Evolutionary conservation across 2,329 filamentous ascomycete genomes (phyloP).

Genomic region (Phialophora tarda): DNA sequence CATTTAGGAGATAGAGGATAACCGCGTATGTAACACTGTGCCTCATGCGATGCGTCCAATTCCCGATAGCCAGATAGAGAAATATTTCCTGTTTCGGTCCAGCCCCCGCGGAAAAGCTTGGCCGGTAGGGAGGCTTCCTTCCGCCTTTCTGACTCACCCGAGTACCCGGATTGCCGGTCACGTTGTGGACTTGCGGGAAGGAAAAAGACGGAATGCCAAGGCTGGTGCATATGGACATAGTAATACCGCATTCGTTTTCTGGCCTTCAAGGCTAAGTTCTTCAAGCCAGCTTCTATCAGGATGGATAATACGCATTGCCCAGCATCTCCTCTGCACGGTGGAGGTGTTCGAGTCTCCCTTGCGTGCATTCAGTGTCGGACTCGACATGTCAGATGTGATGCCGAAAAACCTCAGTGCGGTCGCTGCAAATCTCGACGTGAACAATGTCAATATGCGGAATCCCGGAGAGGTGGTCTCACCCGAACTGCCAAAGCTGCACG

Average conservation of each 20-base stretch:
- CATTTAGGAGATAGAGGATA: not conserved
- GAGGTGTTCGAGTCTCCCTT: slow-evolving; percentile 16
- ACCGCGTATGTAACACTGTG: not conserved
- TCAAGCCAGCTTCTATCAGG: not conserved
- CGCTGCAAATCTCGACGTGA: slow-evolving; percentile 52
- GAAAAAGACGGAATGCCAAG: not conserved
- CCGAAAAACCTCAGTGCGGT: slow-evolving; percentile 50
- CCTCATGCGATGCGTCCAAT: not conserved
- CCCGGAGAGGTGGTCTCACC: slow-evolving; percentile 50
- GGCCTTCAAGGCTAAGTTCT: not conserved
- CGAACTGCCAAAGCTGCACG: slow-evolving; percentile 33
- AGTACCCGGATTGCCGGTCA: slow-evolving; percentile 4
- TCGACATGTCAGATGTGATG: slow-evolving; percentile 56
- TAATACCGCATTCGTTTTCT: not conserved
- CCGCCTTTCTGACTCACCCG: not conserved
- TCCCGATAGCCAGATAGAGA: not conserved
- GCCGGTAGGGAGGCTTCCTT: too few relatives aligned
- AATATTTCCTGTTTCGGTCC: not conserved
- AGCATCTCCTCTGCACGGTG: not conserved
- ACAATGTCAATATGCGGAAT: slow-evolving; percentile 56
- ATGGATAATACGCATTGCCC: not conserved
- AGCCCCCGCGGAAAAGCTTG: not conserved
- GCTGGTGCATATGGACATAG: not conserved
- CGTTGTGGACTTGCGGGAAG: not conserved
- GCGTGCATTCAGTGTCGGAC: slow-evolving; percentile 45